Evolutionary conservation across 2,329 filamentous ascomycete species (phyloP).

Genomic region (Rhynchosporium graminicola): DNA sequence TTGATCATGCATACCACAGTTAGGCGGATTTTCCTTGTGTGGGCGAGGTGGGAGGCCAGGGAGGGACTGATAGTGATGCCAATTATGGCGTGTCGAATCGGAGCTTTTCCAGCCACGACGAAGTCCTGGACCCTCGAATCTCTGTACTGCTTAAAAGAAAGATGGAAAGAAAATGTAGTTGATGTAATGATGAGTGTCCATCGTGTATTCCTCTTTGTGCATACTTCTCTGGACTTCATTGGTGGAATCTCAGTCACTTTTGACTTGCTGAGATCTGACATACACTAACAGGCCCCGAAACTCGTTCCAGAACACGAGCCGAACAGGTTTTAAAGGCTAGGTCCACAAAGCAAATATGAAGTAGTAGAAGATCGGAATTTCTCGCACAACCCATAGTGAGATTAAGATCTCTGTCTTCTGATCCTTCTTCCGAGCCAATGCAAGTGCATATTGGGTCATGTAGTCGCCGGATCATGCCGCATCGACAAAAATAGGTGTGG

Average conservation of each 20-base stretch:
- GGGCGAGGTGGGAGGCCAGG: not conserved
- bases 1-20: conserved; percentile 8
- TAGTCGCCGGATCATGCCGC: not conserved
- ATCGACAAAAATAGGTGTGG: not conserved
- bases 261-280: conserved; percentile 4
- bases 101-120: conserved; percentile 17
- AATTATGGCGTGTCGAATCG: conserved; percentile 3
- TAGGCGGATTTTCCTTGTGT: conserved; percentile 4
- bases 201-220: not conserved
- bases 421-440: not conserved
- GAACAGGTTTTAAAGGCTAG: not conserved
- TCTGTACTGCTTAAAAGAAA: not conserved
- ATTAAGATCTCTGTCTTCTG: not conserved
- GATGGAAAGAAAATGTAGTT: not conserved
- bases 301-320: conserved; percentile 6
- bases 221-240: conserved; percentile 4
- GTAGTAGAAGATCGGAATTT: not conserved
- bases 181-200: not conserved
- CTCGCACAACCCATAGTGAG: not conserved
- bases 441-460: not conserved
- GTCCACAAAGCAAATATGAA: not conserved
- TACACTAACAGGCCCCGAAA: conserved; percentile 5
- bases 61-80: not conserved
- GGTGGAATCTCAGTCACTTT: not conserved
- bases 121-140: not conserved